A percentile compares a stretch with the other conserved stretches of the same genome.
These are phyloP conservation scores for Poa pratensis DNA, from an alignment of 176 grass and related monocot species.

Conservation along the genomic window DNA sequence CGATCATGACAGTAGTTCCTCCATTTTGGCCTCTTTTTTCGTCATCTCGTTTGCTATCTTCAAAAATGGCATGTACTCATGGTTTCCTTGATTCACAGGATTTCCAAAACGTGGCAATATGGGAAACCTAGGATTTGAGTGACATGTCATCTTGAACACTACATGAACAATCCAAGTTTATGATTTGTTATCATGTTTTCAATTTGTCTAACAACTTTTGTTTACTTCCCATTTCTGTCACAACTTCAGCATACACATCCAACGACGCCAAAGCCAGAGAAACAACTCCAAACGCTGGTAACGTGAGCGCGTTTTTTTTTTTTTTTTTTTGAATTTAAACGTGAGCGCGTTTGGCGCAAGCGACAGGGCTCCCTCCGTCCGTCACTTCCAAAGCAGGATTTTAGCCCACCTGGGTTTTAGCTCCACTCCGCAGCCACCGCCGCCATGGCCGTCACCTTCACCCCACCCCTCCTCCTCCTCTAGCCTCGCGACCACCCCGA, in stretches of 20 bases:
- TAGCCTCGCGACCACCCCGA: not conserved
- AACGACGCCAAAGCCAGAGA: not conserved
- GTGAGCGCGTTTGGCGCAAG: not conserved
- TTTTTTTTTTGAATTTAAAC: too few relatives aligned
- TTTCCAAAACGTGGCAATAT: too few relatives aligned
- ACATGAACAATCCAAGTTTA: too few relatives aligned
- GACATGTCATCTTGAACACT: too few relatives aligned
- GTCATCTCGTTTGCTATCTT: too few relatives aligned
- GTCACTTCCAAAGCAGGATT: constrained; percentile 15
- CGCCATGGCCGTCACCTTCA: constrained; percentile 27
- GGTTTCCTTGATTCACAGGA: too few relatives aligned
- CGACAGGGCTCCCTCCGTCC: not conserved
- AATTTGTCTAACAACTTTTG: not conserved
- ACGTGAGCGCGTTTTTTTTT: not conserved
- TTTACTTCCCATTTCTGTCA: not conserved
- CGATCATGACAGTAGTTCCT: too few relatives aligned
- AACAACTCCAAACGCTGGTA: not conserved
- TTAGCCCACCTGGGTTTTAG: constrained; percentile 43
- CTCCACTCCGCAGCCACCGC: constrained; percentile 27
- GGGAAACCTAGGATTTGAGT: too few relatives aligned
- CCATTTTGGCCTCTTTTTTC: too few relatives aligned
- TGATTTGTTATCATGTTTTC: too few relatives aligned
- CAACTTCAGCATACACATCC: too few relatives aligned
- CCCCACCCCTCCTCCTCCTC: not conserved
- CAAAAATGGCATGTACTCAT: too few relatives aligned